Evolutionary conservation across 202 grass and related monocot genomes (phyloP).

Genomic region (Setaria viridis): DNA sequence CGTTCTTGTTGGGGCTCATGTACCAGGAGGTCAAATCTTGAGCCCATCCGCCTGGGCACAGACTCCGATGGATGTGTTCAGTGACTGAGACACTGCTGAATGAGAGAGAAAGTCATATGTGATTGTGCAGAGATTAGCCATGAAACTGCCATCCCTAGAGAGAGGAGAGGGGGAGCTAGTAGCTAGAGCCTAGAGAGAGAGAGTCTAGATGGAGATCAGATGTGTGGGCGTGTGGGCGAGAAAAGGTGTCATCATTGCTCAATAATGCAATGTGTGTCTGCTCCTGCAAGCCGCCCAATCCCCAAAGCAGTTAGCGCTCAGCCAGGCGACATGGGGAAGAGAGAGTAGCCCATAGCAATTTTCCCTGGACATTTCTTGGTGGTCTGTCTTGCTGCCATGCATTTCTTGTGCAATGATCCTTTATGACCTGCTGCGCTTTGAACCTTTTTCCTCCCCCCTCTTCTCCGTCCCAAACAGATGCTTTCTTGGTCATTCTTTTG

Average conservation of each 20-base stretch:
- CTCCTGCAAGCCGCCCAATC: constrained; percentile 36
- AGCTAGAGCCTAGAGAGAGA: constrained; percentile 3
- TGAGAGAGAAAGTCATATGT: constrained; percentile 33
- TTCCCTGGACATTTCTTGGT: constrained; percentile 35
- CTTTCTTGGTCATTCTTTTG: constrained; percentile 52
- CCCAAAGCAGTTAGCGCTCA: constrained; percentile 20
- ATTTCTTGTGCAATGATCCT: constrained; percentile 18
- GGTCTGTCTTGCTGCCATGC: constrained; percentile 6
- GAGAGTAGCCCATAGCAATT: not conserved
- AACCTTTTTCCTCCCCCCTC: not conserved
- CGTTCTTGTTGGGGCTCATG: constrained; percentile 14
- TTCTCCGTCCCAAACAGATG: constrained; percentile 19
- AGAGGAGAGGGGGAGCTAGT: not conserved
- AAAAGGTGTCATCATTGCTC: constrained; percentile 81
- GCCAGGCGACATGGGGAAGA: not conserved
- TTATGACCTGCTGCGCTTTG: constrained; percentile 25
- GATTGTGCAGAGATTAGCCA: constrained; percentile 18
- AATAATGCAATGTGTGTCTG: constrained; percentile 69
- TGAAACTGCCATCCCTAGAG: constrained; percentile 54
- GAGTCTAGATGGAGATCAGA: not conserved
- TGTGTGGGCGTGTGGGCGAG: constrained; percentile 29
- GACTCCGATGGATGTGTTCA: constrained; percentile 30
- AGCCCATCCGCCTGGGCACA: not conserved
- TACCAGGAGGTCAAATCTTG: constrained; percentile 17
- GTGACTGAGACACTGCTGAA: constrained; percentile 1